Evolutionary conservation across 2,329 filamentous ascomycete genomes (phyloP).

Genomic region (Hypoxylon sp.): DNA sequence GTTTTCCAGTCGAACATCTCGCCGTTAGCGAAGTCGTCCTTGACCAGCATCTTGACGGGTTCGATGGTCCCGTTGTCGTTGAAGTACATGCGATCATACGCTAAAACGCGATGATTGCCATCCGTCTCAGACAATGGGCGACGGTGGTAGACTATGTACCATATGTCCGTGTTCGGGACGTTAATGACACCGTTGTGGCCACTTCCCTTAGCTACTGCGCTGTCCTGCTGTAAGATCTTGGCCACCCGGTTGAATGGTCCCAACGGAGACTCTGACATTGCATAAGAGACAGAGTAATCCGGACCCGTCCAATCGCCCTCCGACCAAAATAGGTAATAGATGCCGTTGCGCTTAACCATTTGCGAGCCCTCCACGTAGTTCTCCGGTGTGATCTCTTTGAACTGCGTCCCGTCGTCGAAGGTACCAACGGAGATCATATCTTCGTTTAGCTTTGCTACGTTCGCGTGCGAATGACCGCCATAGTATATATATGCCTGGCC

Average conservation of each 20-base stretch:
- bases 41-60: slow-evolving; percentile 61
- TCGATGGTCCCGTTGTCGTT: slow-evolving; percentile 60
- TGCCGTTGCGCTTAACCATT: slow-evolving; percentile 60
- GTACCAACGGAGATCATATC: slow-evolving; percentile 61
- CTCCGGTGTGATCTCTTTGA: slow-evolving; percentile 62
- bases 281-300: slow-evolving; percentile 62
- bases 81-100: slow-evolving; percentile 65
- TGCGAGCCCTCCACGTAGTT: slow-evolving; percentile 62
- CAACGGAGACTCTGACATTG: slow-evolving; percentile 57
- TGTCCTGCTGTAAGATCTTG: slow-evolving; percentile 58
- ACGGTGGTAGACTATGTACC: slow-evolving; percentile 64
- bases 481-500: slow-evolving; percentile 61
- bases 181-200: slow-evolving; percentile 61
- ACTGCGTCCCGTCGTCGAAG: slow-evolving; percentile 59
- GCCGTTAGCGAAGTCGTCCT: slow-evolving; percentile 60
- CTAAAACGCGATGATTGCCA: slow-evolving; percentile 63
- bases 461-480: slow-evolving; percentile 60
- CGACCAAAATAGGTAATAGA: slow-evolving; percentile 63
- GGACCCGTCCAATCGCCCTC: slow-evolving; percentile 63
- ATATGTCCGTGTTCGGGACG: slow-evolving; percentile 57
- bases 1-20: slow-evolving; percentile 57
- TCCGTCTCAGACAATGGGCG: slow-evolving; percentile 61
- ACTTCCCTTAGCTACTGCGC: slow-evolving; percentile 55
- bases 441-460: slow-evolving; percentile 60
- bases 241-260: slow-evolving; percentile 59